phyloP scores from a whole-genome alignment of 257 asterid genomes.

The Jasminum sambac region DNA sequence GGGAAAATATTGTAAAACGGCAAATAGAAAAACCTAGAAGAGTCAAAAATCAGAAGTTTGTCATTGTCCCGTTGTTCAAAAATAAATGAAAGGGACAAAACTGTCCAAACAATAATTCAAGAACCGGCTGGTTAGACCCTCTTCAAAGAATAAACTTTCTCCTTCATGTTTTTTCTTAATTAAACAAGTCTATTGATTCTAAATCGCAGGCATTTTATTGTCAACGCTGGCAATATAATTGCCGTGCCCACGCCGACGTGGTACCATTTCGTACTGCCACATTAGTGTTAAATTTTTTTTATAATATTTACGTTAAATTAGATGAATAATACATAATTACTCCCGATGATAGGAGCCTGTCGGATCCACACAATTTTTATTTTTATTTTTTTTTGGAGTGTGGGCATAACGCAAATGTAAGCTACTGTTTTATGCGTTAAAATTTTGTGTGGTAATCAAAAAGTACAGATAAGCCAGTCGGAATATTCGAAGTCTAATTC shows the following conservation, averaged over 20 bases:
- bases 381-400: too few species aligned
- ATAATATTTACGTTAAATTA: too few species aligned
- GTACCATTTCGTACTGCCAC: too few species aligned
- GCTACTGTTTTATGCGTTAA: constrained; percentile 24
- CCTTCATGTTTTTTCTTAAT: too few species aligned
- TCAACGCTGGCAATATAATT: too few species aligned
- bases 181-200: background rate
- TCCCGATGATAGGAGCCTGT: too few species aligned
- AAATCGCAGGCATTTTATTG: too few species aligned
- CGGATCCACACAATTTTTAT: too few species aligned
- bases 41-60: background rate
- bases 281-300: too few species aligned
- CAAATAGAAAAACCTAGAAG: too few species aligned
- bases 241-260: too few species aligned
- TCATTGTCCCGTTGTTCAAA: background rate
- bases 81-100: background rate
- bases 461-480: constrained; percentile 30
- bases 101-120: background rate
- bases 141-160: background rate
- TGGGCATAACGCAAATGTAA: constrained; percentile 1
- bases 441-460: constrained; percentile 15
- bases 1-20: background rate
- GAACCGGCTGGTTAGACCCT: background rate
- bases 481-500: constrained; percentile 31
- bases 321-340: too few species aligned